Conservation (phyloP, 306 rosid species). For the Luffa aegyptiaca region DNA sequence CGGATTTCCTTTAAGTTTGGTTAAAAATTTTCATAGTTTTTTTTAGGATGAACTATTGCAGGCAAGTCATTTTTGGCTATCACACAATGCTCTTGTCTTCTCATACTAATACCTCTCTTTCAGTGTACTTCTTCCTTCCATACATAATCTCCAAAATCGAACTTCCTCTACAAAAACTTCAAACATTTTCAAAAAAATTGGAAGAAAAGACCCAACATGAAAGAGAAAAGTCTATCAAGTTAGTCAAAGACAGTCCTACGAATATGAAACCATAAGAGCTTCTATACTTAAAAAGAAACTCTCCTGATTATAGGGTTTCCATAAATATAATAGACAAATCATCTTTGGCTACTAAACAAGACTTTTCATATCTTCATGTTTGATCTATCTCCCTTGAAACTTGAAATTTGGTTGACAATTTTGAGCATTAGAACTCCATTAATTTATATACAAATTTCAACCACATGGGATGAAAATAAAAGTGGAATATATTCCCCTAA, state of each 20-base stretch:
- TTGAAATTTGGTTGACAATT: neutral
- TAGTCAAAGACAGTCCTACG: slow-evolving; percentile 19
- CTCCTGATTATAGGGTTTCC: neutral
- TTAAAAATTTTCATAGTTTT: too few relatives aligned
- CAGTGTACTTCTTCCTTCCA: neutral
- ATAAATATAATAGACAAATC: slow-evolving; percentile 28
- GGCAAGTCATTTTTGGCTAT: slow-evolving; percentile 8
- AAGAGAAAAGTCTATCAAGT: slow-evolving; percentile 9
- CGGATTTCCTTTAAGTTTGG: too few relatives aligned
- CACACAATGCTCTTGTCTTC: neutral
- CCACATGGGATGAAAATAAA: neutral
- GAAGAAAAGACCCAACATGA: slow-evolving; percentile 24
- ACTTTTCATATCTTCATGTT: slow-evolving; percentile 4
- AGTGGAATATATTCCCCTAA: neutral
- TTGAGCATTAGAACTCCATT: neutral
- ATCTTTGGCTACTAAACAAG: slow-evolving; percentile 21
- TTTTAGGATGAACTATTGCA: neutral
- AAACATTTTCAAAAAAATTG: too few relatives aligned
- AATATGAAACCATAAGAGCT: neutral
- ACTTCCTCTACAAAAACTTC: neutral
- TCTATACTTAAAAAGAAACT: neutral
- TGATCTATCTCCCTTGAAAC: neutral
- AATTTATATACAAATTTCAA: neutral
- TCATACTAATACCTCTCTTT: slow-evolving; percentile 3
- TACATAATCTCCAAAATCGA: neutral